Conservation (phyloP, 2,329 filamentous ascomycete genomes). For the Alternaria infectoria region DNA sequence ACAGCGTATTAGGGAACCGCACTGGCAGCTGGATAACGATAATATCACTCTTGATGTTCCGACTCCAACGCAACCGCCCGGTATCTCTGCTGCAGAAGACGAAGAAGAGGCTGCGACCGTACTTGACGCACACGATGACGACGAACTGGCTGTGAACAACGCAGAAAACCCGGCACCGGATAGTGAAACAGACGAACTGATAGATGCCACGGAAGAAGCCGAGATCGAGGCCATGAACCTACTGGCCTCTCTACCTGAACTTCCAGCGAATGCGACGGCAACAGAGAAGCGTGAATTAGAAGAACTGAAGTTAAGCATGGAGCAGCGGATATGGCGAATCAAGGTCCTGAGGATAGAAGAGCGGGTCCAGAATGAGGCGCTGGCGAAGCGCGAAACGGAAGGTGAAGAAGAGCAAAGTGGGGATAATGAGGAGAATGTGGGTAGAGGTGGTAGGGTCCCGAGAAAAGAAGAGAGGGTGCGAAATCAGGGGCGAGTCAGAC, state of each 20-base stretch:
- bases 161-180: not conserved
- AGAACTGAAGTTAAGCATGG: slow-evolving; percentile 6
- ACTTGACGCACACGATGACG: not conserved
- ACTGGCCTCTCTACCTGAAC: not conserved
- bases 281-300: slow-evolving; percentile 4
- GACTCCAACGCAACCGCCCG: not conserved
- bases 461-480: not conserved
- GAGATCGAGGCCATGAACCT: not conserved
- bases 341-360: slow-evolving; percentile 5
- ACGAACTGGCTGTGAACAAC: not conserved
- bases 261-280: slow-evolving; percentile 2
- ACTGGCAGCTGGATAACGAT: slow-evolving; percentile 5
- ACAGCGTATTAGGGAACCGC: not conserved
- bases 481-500: not conserved
- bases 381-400: not conserved
- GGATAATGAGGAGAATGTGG: not conserved
- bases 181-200: not conserved
- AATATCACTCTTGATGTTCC: not conserved
- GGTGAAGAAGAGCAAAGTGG: not conserved
- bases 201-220: not conserved
- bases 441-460: not conserved
- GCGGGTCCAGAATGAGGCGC: not conserved
- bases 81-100: not conserved
- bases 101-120: not conserved
- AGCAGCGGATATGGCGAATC: slow-evolving; percentile 10